phyloP scores from a whole-genome alignment of 2,329 filamentous ascomycete species.

The Aspergillus alliaceus region DNA sequence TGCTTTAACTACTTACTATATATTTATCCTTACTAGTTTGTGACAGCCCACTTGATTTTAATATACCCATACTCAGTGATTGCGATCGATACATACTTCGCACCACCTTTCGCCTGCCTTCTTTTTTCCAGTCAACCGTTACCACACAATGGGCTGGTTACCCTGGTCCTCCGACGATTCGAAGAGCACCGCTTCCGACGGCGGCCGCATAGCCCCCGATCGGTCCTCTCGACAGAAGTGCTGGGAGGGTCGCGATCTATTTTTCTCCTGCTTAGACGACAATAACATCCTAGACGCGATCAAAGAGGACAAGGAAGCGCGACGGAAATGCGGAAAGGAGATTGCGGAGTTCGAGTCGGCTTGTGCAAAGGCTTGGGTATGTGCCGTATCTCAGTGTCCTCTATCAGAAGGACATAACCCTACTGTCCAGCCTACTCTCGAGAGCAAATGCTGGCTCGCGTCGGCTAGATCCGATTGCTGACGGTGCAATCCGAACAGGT shows the following conservation, averaged over 20 bases:
- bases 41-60: too few relatives aligned
- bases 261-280: conserved; percentile 84
- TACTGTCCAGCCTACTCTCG: neutral
- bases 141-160: conserved; percentile 58
- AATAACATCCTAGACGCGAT: conserved; percentile 77
- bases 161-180: conserved; percentile 47
- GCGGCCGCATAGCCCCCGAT: conserved; percentile 76
- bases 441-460: neutral
- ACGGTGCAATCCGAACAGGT: conserved; percentile 57
- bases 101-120: too few relatives aligned
- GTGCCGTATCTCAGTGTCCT: conserved; percentile 36
- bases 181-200: conserved; percentile 47
- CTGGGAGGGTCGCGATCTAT: conserved; percentile 86
- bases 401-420: neutral
- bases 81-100: neutral
- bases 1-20: neutral
- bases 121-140: neutral
- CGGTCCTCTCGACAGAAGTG: conserved; percentile 77
- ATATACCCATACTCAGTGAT: neutral
- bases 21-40: neutral
- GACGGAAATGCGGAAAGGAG: conserved; percentile 60
- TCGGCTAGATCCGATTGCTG: neutral
- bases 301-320: conserved; percentile 56
- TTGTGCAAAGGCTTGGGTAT: conserved; percentile 87
- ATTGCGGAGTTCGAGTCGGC: conserved; percentile 73